These are phyloP conservation scores for Trametes polyzona DNA, from an alignment of 1,284 basidiomycete species.

Conservation along the genomic window DNA sequence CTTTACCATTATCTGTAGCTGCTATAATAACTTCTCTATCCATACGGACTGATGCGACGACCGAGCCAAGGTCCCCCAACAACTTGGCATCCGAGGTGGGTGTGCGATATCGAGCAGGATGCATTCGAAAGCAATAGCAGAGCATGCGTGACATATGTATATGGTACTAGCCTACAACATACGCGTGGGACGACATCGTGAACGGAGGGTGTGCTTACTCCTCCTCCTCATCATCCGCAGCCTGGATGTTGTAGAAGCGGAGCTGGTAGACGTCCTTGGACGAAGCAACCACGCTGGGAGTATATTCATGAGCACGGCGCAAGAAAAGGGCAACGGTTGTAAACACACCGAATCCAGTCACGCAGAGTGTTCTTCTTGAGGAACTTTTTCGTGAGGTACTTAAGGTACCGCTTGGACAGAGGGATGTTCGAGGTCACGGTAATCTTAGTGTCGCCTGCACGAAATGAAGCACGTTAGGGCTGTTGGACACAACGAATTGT, in stretches of 20 bases:
- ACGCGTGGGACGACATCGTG: slow-evolving; percentile 7
- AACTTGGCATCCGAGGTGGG: background rate
- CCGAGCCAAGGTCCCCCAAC: background rate
- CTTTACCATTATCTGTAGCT: slow-evolving; percentile 12
- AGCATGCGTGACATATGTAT: slow-evolving; percentile 26
- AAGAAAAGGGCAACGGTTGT: background rate
- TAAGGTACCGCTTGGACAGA: slow-evolving; percentile 92
- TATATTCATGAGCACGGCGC: background rate
- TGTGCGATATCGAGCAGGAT: background rate
- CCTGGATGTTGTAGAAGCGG: slow-evolving; percentile 93
- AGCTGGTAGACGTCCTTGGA: slow-evolving; percentile 91
- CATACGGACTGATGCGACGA: too few species aligned
- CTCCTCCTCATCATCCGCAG: slow-evolving; percentile 25
- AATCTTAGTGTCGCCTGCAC: slow-evolving; percentile 71
- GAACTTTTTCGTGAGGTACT: slow-evolving; percentile 96
- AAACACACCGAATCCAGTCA: slow-evolving; percentile 80
- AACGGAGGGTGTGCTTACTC: slow-evolving; percentile 9
- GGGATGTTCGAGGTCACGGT: slow-evolving; percentile 82
- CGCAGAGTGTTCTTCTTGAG: slow-evolving; percentile 88
- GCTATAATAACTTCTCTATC: background rate
- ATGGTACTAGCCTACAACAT: slow-evolving; percentile 27
- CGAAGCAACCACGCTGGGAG: slow-evolving; percentile 78
- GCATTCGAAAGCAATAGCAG: slow-evolving; percentile 21
- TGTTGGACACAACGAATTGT: background rate
- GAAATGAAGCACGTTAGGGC: background rate